phyloP scores from a whole-genome alignment of 176 grass and related monocot species.

The Pontederia paniculata region DNA sequence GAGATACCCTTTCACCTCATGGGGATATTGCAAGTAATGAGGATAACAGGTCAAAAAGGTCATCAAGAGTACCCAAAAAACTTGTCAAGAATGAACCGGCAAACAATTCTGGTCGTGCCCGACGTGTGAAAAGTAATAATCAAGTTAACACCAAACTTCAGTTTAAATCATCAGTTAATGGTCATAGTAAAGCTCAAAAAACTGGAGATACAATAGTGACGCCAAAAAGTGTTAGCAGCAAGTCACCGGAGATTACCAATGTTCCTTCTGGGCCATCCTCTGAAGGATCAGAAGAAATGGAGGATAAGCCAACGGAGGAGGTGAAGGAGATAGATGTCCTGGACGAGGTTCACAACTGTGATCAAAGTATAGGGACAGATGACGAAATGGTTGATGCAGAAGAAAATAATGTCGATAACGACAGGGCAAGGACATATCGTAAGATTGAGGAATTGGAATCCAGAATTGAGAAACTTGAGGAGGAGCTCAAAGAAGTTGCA shows the following conservation, averaged over 20 bases:
- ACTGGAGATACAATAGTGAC: conserved; percentile 29
- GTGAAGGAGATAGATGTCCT: conserved; percentile 90
- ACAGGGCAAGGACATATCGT: conserved; percentile 14
- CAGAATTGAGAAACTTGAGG: conserved; percentile 51
- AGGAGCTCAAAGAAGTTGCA: conserved; percentile 86
- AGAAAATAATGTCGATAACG: conserved; percentile 47
- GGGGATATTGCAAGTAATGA: conserved; percentile 45
- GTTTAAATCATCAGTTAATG: conserved; percentile 47
- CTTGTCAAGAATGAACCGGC: conserved; percentile 53
- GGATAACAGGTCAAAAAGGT: conserved; percentile 49
- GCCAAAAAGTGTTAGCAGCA: conserved; percentile 36
- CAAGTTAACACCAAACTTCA: conserved; percentile 49
- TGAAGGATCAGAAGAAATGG: conserved; percentile 65
- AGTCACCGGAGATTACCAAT: conserved; percentile 34
- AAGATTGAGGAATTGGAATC: conserved; percentile 35
- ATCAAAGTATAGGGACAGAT: conserved; percentile 89
- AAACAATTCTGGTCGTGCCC: conserved; percentile 29
- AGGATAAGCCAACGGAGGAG: conserved; percentile 64
- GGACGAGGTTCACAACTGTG: conserved; percentile 81
- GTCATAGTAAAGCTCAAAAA: conserved; percentile 52
- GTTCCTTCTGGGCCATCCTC: conserved; percentile 40
- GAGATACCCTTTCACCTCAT: conserved; percentile 66
- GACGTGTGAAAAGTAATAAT: conserved; percentile 36
- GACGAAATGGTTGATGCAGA: conserved; percentile 75
- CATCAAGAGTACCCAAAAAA: conserved; percentile 62